Evolutionary conservation across 2,329 filamentous ascomycete species (phyloP).

Genomic region (Aspergillus amoenus): DNA sequence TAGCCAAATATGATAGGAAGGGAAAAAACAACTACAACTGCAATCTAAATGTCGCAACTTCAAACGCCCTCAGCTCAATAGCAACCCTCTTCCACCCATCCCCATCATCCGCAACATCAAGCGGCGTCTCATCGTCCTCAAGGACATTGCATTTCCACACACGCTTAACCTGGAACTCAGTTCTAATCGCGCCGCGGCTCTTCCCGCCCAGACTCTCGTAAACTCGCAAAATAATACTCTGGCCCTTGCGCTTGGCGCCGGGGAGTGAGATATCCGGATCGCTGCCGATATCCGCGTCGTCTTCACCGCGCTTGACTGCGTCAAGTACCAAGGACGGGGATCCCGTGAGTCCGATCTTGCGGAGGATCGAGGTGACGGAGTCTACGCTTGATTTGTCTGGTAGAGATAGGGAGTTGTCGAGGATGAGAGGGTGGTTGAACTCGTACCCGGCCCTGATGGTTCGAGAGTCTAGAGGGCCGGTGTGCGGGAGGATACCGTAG

Average conservation of each 20-base stretch:
- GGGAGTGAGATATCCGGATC: slow-evolving; percentile 53
- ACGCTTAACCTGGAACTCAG: slow-evolving; percentile 68
- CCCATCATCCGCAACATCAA: slow-evolving; percentile 47
- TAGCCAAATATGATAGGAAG: background rate
- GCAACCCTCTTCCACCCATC: slow-evolving; percentile 48
- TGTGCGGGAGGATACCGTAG: slow-evolving; percentile 87
- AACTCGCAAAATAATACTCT: slow-evolving; percentile 77
- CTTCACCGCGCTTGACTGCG: slow-evolving; percentile 88
- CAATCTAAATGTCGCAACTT: slow-evolving; percentile 78
- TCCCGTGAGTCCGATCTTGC: slow-evolving; percentile 67
- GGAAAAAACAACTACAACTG: slow-evolving; percentile 42
- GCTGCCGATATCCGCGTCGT: slow-evolving; percentile 67
- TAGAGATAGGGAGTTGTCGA: slow-evolving; percentile 43
- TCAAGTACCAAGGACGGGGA: slow-evolving; percentile 74
- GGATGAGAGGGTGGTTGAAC: slow-evolving; percentile 79
- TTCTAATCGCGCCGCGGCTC: slow-evolving; percentile 68
- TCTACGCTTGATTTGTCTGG: slow-evolving; percentile 18
- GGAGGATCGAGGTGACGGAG: slow-evolving; percentile 29
- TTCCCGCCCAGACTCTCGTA: slow-evolving; percentile 88
- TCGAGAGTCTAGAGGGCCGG: slow-evolving; percentile 66
- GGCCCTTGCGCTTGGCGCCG: slow-evolving; percentile 59
- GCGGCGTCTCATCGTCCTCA: slow-evolving; percentile 77
- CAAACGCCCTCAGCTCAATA: slow-evolving; percentile 73
- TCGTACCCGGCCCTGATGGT: slow-evolving; percentile 83
- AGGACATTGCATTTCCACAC: slow-evolving; percentile 83